Base-by-base conservation (phyloP, 768 basidiomycete genomes). In the Leccinum obscurum region DNA sequence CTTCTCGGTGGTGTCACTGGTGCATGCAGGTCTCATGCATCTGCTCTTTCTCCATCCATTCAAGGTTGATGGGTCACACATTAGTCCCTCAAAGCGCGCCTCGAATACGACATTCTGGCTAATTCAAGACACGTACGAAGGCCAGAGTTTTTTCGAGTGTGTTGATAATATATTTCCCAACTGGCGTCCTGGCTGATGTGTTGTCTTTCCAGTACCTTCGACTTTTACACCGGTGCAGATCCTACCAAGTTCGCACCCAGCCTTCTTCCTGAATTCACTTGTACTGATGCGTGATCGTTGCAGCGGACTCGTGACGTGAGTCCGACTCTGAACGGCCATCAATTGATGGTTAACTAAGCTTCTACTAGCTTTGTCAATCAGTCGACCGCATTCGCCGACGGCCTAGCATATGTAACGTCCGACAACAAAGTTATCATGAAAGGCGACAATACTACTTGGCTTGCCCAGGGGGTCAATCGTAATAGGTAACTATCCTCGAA, bases 271-370 rank as follows among this genome's bases (percentile, higher is more conserved):
- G 62, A 49, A 52, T 37, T 32, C 53, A 32, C 46, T 54, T 53
- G 56, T 58, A 66, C 57, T 68, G 56, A 67, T 61, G 17, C 50
- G 56, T 14, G 52, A 35, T 49, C 57, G 50, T 49, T 59, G 32
- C 65, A 93, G 90, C 67, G 90, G 90, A 51, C 78, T 80, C 56
- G 90, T 92, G 57, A 83, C 78, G 89, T 92, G 74, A 63, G 85
- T 77, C n/a, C 50, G 10, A 46, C 11, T 77, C 15, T 46, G 6
- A 44, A 34, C 11, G 28, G 37, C 17, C 58, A 54, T 55, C 49
- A 44, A 50, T 48, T 15, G 20, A 57, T 54, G 37, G 53, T n/a
- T 55, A 52, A 56, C 55, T 41, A 55, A 54, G 35, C 60, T 70
- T 53, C 48, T 63, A 52, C 41, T 64, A 92, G 90, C 57, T 92